Conservation (phyloP, 306 rosid genomes). For the Casuarina cunninghamiana region DNA sequence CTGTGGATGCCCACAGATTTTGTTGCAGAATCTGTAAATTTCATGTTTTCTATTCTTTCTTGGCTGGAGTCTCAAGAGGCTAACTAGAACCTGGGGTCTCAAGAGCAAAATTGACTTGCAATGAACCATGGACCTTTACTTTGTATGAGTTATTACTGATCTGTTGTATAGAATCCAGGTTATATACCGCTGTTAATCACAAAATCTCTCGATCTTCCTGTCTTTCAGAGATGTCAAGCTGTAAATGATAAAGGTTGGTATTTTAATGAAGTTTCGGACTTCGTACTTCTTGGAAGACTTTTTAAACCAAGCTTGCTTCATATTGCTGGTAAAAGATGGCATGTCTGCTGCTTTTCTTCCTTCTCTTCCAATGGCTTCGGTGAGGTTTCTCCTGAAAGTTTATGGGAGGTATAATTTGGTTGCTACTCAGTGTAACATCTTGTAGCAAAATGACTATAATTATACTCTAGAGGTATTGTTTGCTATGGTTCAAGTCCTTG, state of each 20-base stretch:
- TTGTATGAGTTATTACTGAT: neutral
- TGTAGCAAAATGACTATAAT: too few relatives aligned
- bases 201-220: conserved; percentile 25
- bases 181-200: conserved; percentile 16
- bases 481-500: conserved; percentile 28
- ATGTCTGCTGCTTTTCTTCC: conserved; percentile 53
- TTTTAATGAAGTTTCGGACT: conserved; percentile 48
- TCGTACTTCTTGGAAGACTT: conserved; percentile 45
- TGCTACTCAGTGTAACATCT: conserved; percentile 30
- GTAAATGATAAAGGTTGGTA: conserved; percentile 47
- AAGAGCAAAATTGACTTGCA: neutral
- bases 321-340: conserved; percentile 50
- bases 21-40: conserved; percentile 5
- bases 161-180: conserved; percentile 12
- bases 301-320: conserved; percentile 50
- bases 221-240: conserved; percentile 64
- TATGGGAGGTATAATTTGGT: conserved; percentile 88
- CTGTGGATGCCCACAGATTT: conserved; percentile 21
- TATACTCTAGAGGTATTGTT: neutral
- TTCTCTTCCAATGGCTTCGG: conserved; percentile 43
- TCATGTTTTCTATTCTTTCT: neutral
- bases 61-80: neutral
- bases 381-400: conserved; percentile 70
- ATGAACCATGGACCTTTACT: neutral
- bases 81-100: too few relatives aligned